Base-by-base conservation (phyloP, 345 rosid species). In the Gossypium australe region DNA sequence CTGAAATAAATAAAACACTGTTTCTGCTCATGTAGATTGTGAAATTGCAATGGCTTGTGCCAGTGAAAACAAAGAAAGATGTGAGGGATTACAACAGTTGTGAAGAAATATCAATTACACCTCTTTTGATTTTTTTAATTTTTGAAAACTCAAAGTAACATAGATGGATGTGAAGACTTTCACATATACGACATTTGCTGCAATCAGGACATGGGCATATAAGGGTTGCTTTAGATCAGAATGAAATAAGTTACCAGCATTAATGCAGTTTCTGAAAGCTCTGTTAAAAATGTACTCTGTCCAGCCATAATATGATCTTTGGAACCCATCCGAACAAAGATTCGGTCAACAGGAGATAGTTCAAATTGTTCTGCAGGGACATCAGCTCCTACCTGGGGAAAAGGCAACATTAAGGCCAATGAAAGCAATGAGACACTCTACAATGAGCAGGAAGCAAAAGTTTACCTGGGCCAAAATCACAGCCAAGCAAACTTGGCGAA, bases 321-420 rank as follows among this genome's bases (percentile, higher is more conserved):
- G 66, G 98, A 98, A 78, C 99, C 99, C 99, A 93, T 93, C 72
- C 98, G 86, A 16, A 95, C 98, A 85, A 88, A 93, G 27, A 95
- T 93, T 71, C 85, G 86, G 77, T 95, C 98, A 73, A 91, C 92
- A 77, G 92, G 94, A 5, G 97, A 87, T 73, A 95, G 80, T 81
- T 86, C 87, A 76, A 95, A 88, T 78, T 85, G 90, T 83, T 93
- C 94, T 13, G 97, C 99, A 63, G 98, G 97, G 48, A 89, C 98
- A 85, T 90, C 90, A 68, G 98, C 99, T 75, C 98, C 99, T 64
- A 95, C 77, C 98, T 93, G 86, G 61, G 71, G 65, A 78, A 25
- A 64, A 66, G 47, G 62, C 79, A 72, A 44, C 51, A 10, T 81
- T 18, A 52, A 56, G 66, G 70, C 52, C 44, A 63, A 25, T 34